Conservation (phyloP, 768 basidiomycete species). For the Amanita muscaria region DNA sequence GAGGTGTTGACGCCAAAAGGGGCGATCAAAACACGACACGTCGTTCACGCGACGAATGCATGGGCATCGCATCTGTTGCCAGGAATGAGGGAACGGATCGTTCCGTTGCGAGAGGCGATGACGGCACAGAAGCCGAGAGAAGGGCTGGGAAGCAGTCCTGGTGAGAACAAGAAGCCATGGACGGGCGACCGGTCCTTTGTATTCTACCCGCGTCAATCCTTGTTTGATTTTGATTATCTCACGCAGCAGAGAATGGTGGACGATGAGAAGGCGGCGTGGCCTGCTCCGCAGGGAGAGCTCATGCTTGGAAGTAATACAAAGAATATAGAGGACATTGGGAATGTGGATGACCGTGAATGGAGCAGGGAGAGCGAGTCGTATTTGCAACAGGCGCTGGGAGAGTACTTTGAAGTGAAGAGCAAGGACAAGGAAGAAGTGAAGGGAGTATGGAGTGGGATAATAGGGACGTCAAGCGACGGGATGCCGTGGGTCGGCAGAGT, state of each 20-base stretch:
- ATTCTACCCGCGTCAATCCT: conserved; percentile 37
- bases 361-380: conserved; percentile 22
- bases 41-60: conserved; percentile 82
- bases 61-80: conserved; percentile 69
- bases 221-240: conserved; percentile 55
- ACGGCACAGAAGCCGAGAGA: conserved; percentile 52
- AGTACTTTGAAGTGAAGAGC: conserved; percentile 36
- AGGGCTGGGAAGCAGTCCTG: conserved; percentile 15
- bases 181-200: conserved; percentile 48
- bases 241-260: conserved; percentile 40
- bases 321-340: conserved; percentile 27
- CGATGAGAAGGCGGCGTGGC: conserved; percentile 8
- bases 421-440: conserved; percentile 42
- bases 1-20: conserved; percentile 57
- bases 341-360: conserved; percentile 27
- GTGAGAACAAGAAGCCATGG: conserved; percentile 14
- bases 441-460: conserved; percentile 54
- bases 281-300: conserved; percentile 34
- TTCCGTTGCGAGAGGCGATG: conserved; percentile 55
- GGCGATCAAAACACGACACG: conserved; percentile 42
- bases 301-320: conserved; percentile 46
- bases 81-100: conserved; percentile 50
- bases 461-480: conserved; percentile 52
- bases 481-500: conserved; percentile 67
- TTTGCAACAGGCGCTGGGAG: conserved; percentile 32